Evolutionary conservation across 2,329 filamentous ascomycete species (phyloP), one percentile per base, ranked within the genome.

Genomic region (Fusarium tricinctum): DNA sequence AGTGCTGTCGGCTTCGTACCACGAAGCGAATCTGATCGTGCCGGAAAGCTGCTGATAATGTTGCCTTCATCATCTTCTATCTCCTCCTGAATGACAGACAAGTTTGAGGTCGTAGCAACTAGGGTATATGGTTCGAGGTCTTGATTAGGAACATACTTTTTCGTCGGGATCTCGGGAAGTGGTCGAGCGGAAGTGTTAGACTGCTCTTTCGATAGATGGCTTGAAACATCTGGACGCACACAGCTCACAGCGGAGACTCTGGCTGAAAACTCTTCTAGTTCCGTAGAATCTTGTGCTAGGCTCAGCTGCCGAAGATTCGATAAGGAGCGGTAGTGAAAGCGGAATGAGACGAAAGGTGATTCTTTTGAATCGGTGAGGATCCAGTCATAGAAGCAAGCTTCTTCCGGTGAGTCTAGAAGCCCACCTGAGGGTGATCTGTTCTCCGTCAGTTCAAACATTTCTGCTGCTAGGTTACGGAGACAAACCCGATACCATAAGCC

Each of bases 321-420:
- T 82, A 81, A 84, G 8, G 83, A 85, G 30, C 86, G 82, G 66
- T 89, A 89, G 61, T 89, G 84, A 63, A 88, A 86, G 26, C 80
- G 80, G 62, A 88, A 89, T 0, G 81, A 82, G 6, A 82, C 82
- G 64, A 82, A 88, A 1, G 87, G 87, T 3, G 74, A 78, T 43
- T 87, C 82, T 54, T 80, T 84, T 0, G 84, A 74, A 57, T 89
- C 87, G 22, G 81, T 71, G 5, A 89, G 77, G 43, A 80, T 75
- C 76, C 83, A 89, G 65, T 86, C 80, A 68, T 85, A 88, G 73
- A 81, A 88, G 13, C 75, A 80, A 13, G 82, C 79, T 44, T 85
- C 80, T 68, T 86, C 79, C 5, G 85, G 84, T 19, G 79, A 79
- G 19, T 87, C 82, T 4, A 88, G 57, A 8, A 88, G 76, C 15